Percentiles rank a stretch among this genome's conserved stretches.
phyloP scores from a whole-genome alignment of 2,329 filamentous ascomycete species.

The Colletotrichum lini region DNA sequence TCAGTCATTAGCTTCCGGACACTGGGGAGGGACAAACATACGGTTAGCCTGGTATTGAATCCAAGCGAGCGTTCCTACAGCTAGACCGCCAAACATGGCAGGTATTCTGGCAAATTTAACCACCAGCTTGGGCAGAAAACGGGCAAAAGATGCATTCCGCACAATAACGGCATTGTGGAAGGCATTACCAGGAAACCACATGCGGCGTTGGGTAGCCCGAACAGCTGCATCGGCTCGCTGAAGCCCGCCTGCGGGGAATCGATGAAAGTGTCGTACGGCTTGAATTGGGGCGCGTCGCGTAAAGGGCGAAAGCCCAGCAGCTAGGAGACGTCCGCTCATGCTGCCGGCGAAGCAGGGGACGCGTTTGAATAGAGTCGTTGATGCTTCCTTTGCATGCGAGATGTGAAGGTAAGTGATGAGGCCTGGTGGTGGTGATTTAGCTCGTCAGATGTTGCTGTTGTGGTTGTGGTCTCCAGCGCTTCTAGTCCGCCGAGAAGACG shows the following conservation, averaged over 20 bases:
- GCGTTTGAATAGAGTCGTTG: conserved; percentile 9
- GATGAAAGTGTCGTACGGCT: conserved; percentile 75
- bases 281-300: conserved; percentile 72
- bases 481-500: conserved; percentile 20
- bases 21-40: conserved; percentile 61
- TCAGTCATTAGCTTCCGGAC: conserved; percentile 8
- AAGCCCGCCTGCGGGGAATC: conserved; percentile 77
- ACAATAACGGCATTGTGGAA: conserved; percentile 84
- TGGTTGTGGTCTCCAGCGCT: conserved; percentile 6
- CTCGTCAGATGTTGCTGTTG: background rate
- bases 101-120: conserved; percentile 90
- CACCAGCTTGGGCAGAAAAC: conserved; percentile 87
- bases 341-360: conserved; percentile 48
- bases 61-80: conserved; percentile 90
- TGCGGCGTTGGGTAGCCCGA: conserved; percentile 72
- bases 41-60: conserved; percentile 95
- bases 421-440: background rate
- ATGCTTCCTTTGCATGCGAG: conserved; percentile 28
- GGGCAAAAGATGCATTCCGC: conserved; percentile 75
- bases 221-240: conserved; percentile 76
- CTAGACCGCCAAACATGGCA: conserved; percentile 90
- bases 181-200: conserved; percentile 85
- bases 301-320: conserved; percentile 78
- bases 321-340: conserved; percentile 83
- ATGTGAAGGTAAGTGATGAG: background rate